These are phyloP conservation scores for Rubus idaeus DNA, from an alignment of 306 rosid genomes.

Conservation along the genomic window DNA sequence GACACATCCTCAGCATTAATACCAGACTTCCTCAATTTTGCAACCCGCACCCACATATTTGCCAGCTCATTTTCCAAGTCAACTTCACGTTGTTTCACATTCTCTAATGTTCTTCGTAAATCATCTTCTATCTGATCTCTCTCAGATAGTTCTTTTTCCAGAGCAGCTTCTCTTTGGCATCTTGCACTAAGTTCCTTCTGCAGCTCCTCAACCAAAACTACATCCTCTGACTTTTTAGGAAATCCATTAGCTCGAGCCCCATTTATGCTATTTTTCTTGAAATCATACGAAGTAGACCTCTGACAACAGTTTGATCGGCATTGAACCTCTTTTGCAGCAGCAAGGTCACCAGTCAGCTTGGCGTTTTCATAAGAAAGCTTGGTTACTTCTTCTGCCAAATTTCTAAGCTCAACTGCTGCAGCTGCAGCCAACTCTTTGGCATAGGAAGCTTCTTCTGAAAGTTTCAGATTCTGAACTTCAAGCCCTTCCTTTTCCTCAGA, in stretches of 20 bases:
- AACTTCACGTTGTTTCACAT: conserved; percentile 54
- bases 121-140: conserved; percentile 62
- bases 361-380: conserved; percentile 76
- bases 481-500: conserved; percentile 74
- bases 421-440: conserved; percentile 92
- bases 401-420: conserved; percentile 80
- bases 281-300: conserved; percentile 38
- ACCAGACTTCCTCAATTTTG: conserved; percentile 51
- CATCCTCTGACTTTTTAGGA: conserved; percentile 42
- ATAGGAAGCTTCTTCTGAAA: conserved; percentile 81
- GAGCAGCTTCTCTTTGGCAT: conserved; percentile 63
- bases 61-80: conserved; percentile 73
- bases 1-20: conserved; percentile 41
- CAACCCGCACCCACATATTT: conserved; percentile 57
- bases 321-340: conserved; percentile 46
- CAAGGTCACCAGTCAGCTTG: conserved; percentile 58
- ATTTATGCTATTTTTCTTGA: conserved; percentile 36
- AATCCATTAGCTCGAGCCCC: conserved; percentile 37
- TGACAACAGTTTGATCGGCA: conserved; percentile 47
- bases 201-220: conserved; percentile 46
- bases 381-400: conserved; percentile 85
- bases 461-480: conserved; percentile 67
- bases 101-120: conserved; percentile 56
- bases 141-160: conserved; percentile 48
- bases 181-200: conserved; percentile 64